These are phyloP conservation scores for Cercospora nicotianae DNA, from an alignment of 2,329 filamentous ascomycete species.

Conservation along the genomic window DNA sequence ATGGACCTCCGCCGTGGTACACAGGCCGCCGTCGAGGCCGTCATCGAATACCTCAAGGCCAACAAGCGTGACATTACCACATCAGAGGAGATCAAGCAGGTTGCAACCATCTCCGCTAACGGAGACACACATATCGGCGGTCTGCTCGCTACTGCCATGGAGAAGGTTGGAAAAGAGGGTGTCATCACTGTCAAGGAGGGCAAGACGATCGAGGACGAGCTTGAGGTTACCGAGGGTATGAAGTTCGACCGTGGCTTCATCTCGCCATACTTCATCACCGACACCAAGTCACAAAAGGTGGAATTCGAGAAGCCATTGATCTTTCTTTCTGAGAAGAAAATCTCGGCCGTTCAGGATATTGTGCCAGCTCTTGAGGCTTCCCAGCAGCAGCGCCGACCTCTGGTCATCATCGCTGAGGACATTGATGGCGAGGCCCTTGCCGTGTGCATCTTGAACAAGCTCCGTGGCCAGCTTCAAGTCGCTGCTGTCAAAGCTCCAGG, in stretches of 20 bases:
- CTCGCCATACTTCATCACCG: conserved; percentile 99
- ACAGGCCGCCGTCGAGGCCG: conserved; percentile 91
- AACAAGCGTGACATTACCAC: conserved; percentile 99
- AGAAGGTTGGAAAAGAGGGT: conserved; percentile 99
- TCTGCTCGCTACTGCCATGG: conserved; percentile 97
- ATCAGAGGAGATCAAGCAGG: conserved; percentile 93
- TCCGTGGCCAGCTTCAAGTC: conserved; percentile 97
- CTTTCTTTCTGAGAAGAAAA: conserved; percentile 99
- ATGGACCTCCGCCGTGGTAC: conserved; percentile 98
- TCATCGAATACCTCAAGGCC: conserved; percentile 88
- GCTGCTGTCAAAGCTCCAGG: conserved; percentile 98
- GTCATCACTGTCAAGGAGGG: conserved; percentile 99
- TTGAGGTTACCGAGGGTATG: conserved; percentile 99
- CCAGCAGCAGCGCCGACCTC: conserved; percentile 88
- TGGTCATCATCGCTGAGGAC: conserved; percentile 98
- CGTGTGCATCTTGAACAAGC: conserved; percentile 99
- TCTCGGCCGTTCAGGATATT: conserved; percentile 98
- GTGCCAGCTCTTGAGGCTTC: conserved; percentile 97
- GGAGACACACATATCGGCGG: conserved; percentile 92
- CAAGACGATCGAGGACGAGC: conserved; percentile 96
- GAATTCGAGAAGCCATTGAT: conserved; percentile 99
- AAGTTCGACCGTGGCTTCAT: conserved; percentile 98
- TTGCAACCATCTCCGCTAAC: conserved; percentile 97
- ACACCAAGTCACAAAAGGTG: conserved; percentile 96
- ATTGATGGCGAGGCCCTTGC: conserved; percentile 98